Evolutionary conservation across 306 rosid species (phyloP).

Genomic region (Clitoria ternatea): DNA sequence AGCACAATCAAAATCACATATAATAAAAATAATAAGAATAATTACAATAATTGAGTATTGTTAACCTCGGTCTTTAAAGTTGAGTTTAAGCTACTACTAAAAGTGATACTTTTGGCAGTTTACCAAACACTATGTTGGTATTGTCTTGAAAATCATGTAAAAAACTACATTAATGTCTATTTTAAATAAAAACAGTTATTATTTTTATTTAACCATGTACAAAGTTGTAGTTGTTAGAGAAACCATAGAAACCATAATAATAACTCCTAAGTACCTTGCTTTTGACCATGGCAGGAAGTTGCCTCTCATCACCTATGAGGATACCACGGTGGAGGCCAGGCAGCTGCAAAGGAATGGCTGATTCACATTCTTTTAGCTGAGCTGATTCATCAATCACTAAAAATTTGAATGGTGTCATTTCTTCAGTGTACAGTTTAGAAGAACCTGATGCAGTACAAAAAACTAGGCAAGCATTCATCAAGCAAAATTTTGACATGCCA

Average conservation of each 20-base stretch:
- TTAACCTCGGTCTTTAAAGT: no score
- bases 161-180: no score
- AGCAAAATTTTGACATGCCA: not conserved
- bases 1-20: not conserved
- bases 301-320: slow-evolving; percentile 54
- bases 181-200: no score
- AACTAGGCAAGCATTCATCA: slow-evolving; percentile 32
- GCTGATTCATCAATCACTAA: slow-evolving; percentile 60
- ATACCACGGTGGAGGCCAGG: slow-evolving; percentile 34
- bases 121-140: no score
- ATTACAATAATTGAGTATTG: no score
- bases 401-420: not conserved
- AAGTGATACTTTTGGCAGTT: no score
- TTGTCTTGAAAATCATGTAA: no score
- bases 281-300: slow-evolving; percentile 50
- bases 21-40: no score
- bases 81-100: no score
- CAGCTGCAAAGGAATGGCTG: slow-evolving; percentile 50
- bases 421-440: slow-evolving; percentile 17
- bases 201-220: no score
- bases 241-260: no score
- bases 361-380: slow-evolving; percentile 58
- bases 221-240: no score
- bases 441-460: slow-evolving; percentile 48
- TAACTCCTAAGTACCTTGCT: slow-evolving; percentile 42